Base-by-base conservation (phyloP, 2,329 filamentous ascomycete genomes). In the Curvularia lunata region DNA sequence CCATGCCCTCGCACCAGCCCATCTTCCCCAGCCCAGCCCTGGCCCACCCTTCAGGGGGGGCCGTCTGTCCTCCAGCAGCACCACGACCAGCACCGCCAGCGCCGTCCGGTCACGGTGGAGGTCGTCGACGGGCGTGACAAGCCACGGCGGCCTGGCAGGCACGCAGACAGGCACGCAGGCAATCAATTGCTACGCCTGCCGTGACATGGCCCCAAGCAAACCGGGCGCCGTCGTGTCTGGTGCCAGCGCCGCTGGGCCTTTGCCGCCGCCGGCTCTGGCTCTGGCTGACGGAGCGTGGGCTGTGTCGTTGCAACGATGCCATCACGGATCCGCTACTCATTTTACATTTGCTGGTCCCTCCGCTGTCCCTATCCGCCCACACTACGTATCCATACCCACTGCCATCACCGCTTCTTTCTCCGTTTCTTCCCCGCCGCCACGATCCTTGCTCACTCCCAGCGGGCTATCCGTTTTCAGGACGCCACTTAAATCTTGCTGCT, bases 401-500 rank as follows among this genome's bases (percentile, higher is more conserved):
- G 62, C 69, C 72, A 74, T 73, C 72, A 74, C 67, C 69, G 70
- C 72, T 66, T 71, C 61, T 68, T 68, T 70, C 71, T 75, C 73
- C 73, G 72, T 74, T 70, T 68, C 67, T 70, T 75, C 72, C 72
- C 73, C 74, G 71, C 73, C 65, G 66, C 69, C 57, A 66, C 60
- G 49, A 76, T 74, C 73, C 74, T 72, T 75, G 73, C 65, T 66
- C 57, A 46, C 47, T 62, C 63, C 65, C 63, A 73, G 67, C 67
- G 64, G 66, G 48, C 70, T 66, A 72, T 71, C 72, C 72, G 68
- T 70, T 70, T 69, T 65, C 66, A 74, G 67, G 64, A 68, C 73
- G 73, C 74, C 74, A 76, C 74, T 72, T 65, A 73, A 75, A 75
- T 76, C 73, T 75, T 74, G 69, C 71, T 67, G 63, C 65, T 68